phyloP scores from a whole-genome alignment of 1,139 yeast species.

The Scheffersomyces titani region DNA sequence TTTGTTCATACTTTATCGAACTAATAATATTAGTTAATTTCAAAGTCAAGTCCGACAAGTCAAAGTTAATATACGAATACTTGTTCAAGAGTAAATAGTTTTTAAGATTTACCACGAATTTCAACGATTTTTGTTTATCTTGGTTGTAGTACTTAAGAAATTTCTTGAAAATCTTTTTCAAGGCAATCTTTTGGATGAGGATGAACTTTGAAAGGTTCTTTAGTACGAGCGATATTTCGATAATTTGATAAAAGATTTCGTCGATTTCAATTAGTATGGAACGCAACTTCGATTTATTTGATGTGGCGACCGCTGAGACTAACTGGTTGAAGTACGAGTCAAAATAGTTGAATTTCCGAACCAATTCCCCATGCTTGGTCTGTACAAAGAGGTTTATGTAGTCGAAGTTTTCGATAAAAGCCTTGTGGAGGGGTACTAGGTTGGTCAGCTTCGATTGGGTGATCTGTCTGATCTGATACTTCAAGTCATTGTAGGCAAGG shows the following conservation, averaged over 20 bases:
- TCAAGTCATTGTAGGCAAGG: slow-evolving; percentile 78
- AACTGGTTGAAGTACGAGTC: slow-evolving; percentile 16
- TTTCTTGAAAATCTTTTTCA: slow-evolving; percentile 79
- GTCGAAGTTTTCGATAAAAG: slow-evolving; percentile 52
- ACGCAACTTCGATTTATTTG: slow-evolving; percentile 20
- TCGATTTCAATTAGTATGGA: slow-evolving; percentile 8
- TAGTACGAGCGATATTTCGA: slow-evolving; percentile 57
- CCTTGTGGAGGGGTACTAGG: slow-evolving; percentile 25
- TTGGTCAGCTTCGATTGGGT: slow-evolving; percentile 26
- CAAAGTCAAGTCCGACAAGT: slow-evolving; percentile 62
- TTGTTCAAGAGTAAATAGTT: slow-evolving; percentile 39
- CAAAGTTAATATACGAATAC: slow-evolving; percentile 63
- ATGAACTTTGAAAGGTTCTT: slow-evolving; percentile 75
- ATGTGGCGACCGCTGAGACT: slow-evolving; percentile 6
- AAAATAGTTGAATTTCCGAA: slow-evolving; percentile 28
- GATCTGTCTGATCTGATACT: slow-evolving; percentile 55
- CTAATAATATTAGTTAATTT: slow-evolving; percentile 50
- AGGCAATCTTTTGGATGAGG: slow-evolving; percentile 78
- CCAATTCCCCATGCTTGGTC: slow-evolving; percentile 67
- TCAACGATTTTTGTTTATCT: slow-evolving; percentile 36
- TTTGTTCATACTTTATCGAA: slow-evolving; percentile 12
- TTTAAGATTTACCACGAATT: slow-evolving; percentile 39
- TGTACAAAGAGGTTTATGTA: slow-evolving; percentile 59
- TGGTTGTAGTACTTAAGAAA: slow-evolving; percentile 60
- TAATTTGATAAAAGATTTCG: slow-evolving; percentile 36